Percentiles rank a stretch among this genome's conserved stretches.
phyloP scores from a whole-genome alignment of 1,139 yeast species.

The Candida smagusa region DNA sequence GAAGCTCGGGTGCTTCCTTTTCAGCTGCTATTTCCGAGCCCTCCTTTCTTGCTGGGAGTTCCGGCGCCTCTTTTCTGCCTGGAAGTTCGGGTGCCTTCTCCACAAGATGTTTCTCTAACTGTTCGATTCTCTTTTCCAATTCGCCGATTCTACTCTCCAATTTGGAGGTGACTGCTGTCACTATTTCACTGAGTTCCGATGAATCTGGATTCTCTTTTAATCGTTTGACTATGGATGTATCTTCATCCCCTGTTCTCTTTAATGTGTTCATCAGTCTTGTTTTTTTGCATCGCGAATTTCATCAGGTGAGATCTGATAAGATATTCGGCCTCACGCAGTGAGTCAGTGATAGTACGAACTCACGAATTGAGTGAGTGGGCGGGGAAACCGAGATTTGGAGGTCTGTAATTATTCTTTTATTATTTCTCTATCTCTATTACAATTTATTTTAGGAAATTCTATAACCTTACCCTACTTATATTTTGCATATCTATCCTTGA shows the following conservation, averaged over 20 bases:
- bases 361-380: no score
- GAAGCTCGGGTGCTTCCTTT: no score
- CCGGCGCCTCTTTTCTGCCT: no score
- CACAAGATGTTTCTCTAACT: neutral
- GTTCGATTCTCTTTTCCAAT: slow-evolving; percentile 9
- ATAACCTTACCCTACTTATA: slow-evolving; percentile 12
- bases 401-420: no score
- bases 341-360: slow-evolving; percentile 9
- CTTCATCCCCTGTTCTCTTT: neutral
- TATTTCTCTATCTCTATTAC: neutral
- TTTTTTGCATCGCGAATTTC: neutral
- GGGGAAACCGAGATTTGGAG: no score
- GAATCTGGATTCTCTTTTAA: neutral
- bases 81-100: no score
- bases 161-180: slow-evolving; percentile 5
- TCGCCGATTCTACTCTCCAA: slow-evolving; percentile 21
- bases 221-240: neutral
- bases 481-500: slow-evolving; percentile 34
- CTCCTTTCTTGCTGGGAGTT: no score
- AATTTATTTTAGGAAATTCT: no score
- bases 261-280: neutral
- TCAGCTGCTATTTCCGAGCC: no score
- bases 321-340: neutral
- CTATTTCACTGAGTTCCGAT: slow-evolving; percentile 2
- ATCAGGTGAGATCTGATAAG: no score